Conservation (phyloP, 257 asterid species). For the Agastache rugosa region DNA sequence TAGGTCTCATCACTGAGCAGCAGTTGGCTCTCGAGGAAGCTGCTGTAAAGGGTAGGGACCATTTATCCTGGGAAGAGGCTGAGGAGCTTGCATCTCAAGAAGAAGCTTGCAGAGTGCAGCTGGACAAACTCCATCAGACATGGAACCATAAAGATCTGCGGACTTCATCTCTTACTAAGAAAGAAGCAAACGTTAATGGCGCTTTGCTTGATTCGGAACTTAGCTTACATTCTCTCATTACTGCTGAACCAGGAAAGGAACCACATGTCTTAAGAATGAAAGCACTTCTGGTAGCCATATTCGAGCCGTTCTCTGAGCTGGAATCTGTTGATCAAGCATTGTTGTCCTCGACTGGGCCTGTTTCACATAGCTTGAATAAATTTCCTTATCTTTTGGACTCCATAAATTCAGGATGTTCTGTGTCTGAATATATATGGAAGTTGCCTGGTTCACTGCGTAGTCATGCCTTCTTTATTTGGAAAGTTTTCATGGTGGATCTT, state of each 20-base stretch:
- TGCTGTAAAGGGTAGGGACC: constrained; percentile 88
- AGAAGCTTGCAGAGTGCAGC: constrained; percentile 94
- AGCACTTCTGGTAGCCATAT: constrained; percentile 61
- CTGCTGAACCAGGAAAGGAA: constrained; percentile 61
- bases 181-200: constrained; percentile 64
- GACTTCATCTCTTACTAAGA: constrained; percentile 71
- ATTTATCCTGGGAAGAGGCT: constrained; percentile 99
- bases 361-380: constrained; percentile 56
- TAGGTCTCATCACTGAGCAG: constrained; percentile 87
- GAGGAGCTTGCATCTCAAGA: constrained; percentile 99
- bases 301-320: constrained; percentile 84
- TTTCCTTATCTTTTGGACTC: constrained; percentile 64
- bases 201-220: constrained; percentile 64
- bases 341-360: constrained; percentile 52
- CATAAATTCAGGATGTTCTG: constrained; percentile 70
- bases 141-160: constrained; percentile 91
- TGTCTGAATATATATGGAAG: constrained; percentile 80
- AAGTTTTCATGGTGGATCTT: constrained; percentile 76
- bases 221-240: constrained; percentile 65
- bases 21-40: constrained; percentile 99
- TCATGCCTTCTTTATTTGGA: constrained; percentile 89
- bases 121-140: constrained; percentile 85
- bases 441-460: constrained; percentile 61
- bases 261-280: constrained; percentile 67
- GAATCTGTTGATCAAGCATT: constrained; percentile 76